Percentiles rank a stretch among this genome's conserved stretches.
Evolutionary conservation across 331 rosid genomes (phyloP).

Genomic region (Ulmus americana): DNA sequence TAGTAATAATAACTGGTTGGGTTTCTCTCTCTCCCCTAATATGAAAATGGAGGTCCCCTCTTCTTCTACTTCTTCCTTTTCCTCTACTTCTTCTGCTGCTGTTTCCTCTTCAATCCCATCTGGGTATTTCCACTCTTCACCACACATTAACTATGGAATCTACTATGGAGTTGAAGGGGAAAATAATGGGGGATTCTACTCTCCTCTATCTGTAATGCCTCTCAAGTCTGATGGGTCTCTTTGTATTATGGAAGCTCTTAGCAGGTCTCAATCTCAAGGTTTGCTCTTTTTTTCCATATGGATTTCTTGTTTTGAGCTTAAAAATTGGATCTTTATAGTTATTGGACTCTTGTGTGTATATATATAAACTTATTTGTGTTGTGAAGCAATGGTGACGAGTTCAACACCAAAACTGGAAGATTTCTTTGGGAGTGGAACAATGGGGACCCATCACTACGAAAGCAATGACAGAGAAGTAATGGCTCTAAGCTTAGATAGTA

Average conservation of each 20-base stretch:
- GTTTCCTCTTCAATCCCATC: conserved; percentile 31
- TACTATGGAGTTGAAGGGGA: conserved; percentile 55
- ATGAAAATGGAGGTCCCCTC: conserved; percentile 41
- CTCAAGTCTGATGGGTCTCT: conserved; percentile 79
- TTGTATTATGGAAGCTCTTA: conserved; percentile 57
- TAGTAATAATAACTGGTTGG: conserved; percentile 53
- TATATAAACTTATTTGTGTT: background rate
- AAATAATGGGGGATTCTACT: conserved; percentile 45
- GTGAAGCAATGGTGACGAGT: conserved; percentile 46
- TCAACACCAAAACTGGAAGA: conserved; percentile 83
- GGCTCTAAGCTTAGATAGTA: conserved; percentile 63
- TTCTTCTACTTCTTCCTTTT: conserved; percentile 5
- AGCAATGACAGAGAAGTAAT: conserved; percentile 53
- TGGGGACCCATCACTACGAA: conserved; percentile 74
- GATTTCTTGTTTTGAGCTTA: background rate
- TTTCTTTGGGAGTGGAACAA: conserved; percentile 62
- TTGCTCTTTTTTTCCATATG: conserved; percentile 7
- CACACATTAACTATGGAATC: conserved; percentile 51
- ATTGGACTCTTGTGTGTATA: conserved; percentile 2
- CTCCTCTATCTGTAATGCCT: conserved; percentile 58
- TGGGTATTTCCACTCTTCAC: conserved; percentile 36
- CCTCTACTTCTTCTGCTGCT: conserved; percentile 35
- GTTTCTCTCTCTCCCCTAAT: conserved; percentile 68
- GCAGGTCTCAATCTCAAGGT: conserved; percentile 67
- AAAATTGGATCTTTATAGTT: conserved; percentile 1